These are phyloP conservation scores for Herpotrichia juniperi DNA, from an alignment of 2,329 filamentous ascomycete species.

Conservation along the genomic window DNA sequence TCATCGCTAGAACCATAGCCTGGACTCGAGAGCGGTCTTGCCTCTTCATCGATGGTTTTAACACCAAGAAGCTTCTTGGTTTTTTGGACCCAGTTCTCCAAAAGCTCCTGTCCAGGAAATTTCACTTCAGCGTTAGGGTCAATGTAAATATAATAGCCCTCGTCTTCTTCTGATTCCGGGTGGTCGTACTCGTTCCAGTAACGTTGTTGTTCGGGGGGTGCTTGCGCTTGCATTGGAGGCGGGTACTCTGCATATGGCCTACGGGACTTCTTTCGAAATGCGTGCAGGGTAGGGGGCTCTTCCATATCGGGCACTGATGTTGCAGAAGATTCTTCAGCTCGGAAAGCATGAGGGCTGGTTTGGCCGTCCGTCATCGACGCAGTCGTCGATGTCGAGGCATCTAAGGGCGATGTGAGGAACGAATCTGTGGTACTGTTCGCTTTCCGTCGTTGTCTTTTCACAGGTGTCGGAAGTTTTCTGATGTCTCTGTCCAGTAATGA, in stretches of 20 bases:
- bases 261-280: slow-evolving; percentile 52
- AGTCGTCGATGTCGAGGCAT: slow-evolving; percentile 45
- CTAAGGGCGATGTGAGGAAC: slow-evolving; percentile 31
- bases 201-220: slow-evolving; percentile 30
- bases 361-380: slow-evolving; percentile 36
- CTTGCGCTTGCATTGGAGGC: slow-evolving; percentile 26
- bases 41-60: slow-evolving; percentile 24
- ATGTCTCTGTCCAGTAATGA: slow-evolving; percentile 57
- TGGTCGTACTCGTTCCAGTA: slow-evolving; percentile 93
- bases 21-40: slow-evolving; percentile 33
- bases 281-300: slow-evolving; percentile 47
- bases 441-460: slow-evolving; percentile 33
- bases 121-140: slow-evolving; percentile 67
- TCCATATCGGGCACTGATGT: slow-evolving; percentile 43
- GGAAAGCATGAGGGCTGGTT: slow-evolving; percentile 33
- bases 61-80: slow-evolving; percentile 33
- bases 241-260: slow-evolving; percentile 36
- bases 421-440: slow-evolving; percentile 31
- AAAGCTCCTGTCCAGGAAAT: slow-evolving; percentile 68
- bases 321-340: slow-evolving; percentile 40
- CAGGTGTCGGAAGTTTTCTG: slow-evolving; percentile 56
- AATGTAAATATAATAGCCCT: slow-evolving; percentile 75
- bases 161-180: slow-evolving; percentile 66
- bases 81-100: slow-evolving; percentile 51
- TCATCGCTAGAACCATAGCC: slow-evolving; percentile 57